Conservation (phyloP, 208 protist species). For the Phytomonas sp. region DNA sequence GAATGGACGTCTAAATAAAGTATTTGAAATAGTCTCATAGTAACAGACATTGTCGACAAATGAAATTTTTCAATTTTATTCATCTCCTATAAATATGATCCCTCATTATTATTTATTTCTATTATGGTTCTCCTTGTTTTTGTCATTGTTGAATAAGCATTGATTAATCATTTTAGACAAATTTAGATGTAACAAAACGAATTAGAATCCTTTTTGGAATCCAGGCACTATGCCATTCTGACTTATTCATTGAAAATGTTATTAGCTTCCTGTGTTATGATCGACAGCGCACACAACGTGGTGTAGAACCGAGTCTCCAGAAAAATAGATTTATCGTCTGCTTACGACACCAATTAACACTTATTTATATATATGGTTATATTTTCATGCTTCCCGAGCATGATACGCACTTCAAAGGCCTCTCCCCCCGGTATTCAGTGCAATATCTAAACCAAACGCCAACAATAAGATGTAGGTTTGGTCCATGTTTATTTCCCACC, state of each 20-base stretch:
- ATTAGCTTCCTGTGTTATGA: not conserved
- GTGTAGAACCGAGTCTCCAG: not conserved
- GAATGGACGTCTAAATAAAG: constrained; percentile 9
- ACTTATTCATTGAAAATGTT: not conserved
- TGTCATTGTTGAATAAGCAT: constrained; percentile 3
- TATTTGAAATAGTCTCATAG: not conserved
- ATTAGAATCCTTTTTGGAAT: not conserved
- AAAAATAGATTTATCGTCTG: too few relatives aligned
- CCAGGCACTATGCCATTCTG: not conserved
- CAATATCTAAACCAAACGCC: not conserved
- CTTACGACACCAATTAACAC: not conserved
- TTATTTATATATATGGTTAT: not conserved
- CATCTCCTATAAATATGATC: not conserved
- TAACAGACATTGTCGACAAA: not conserved
- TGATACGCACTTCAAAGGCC: not conserved
- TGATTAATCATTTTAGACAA: not conserved
- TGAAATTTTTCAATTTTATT: not conserved
- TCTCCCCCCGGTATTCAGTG: not conserved
- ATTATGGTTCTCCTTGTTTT: constrained; percentile 7
- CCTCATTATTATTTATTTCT: not conserved
- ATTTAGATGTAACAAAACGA: not conserved
- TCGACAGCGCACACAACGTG: not conserved
- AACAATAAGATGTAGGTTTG: not conserved
- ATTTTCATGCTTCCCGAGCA: not conserved
- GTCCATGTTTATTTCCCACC: not conserved